Percentiles rank a stretch among this genome's conserved stretches.
phyloP scores from a whole-genome alignment of 2,329 filamentous ascomycete genomes.

The Calycina herbarum region DNA sequence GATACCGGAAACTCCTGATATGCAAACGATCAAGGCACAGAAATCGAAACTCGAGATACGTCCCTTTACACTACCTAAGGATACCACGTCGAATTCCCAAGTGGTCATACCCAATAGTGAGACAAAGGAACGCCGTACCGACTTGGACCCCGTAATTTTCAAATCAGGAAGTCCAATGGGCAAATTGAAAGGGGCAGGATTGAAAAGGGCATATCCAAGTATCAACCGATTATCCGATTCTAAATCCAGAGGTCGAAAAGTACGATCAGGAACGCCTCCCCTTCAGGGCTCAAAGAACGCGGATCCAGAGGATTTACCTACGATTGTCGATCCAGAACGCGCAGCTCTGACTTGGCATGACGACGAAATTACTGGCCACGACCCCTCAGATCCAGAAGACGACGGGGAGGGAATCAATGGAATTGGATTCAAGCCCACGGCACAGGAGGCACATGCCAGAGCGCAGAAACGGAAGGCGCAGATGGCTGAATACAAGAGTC shows the following conservation, averaged over 20 bases:
- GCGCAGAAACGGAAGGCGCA: conserved; percentile 59
- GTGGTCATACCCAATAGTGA: conserved; percentile 20
- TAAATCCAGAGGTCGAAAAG: conserved; percentile 31
- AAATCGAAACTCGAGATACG: conserved; percentile 18
- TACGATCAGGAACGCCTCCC: conserved; percentile 31
- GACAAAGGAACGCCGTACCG: conserved; percentile 24
- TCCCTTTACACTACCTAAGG: conserved; percentile 20
- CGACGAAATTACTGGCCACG: conserved; percentile 67
- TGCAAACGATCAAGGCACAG: conserved; percentile 6
- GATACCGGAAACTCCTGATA: conserved; percentile 33
- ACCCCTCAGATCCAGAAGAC: conserved; percentile 64
- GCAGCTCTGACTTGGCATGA: conserved; percentile 67
- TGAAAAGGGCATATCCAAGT: conserved; percentile 32
- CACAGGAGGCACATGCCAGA: conserved; percentile 59
- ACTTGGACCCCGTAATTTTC: conserved; percentile 35
- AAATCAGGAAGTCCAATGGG: conserved; percentile 20
- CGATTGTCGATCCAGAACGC: conserved; percentile 39
- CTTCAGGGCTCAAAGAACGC: conserved; percentile 13
- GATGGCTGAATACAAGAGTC: conserved; percentile 60
- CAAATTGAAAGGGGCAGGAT: conserved; percentile 18
- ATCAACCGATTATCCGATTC: conserved; percentile 35
- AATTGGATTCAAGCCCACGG: conserved; percentile 65
- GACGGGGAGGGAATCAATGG: conserved; percentile 68
- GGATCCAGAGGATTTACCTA: conserved; percentile 15
- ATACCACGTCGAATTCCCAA: conserved; percentile 14